A percentile compares a stretch with the other conserved stretches of the same genome.
These are phyloP conservation scores for Leccinum pellstonianum DNA, from an alignment of 768 basidiomycete genomes.

Conservation along the genomic window DNA sequence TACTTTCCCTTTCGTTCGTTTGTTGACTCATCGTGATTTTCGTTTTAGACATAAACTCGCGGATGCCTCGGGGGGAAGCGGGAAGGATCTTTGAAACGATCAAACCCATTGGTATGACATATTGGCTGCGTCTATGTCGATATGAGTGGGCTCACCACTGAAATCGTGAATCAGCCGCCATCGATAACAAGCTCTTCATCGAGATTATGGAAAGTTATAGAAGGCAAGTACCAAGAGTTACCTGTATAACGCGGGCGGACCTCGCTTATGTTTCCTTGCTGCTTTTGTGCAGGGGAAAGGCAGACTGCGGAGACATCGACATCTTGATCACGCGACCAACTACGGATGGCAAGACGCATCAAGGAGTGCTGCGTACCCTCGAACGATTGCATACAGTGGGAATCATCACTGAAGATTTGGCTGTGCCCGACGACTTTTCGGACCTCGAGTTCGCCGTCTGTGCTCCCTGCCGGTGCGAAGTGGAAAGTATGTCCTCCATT, in stretches of 20 bases:
- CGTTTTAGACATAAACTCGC: constrained; percentile 69
- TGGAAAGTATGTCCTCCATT: too few relatives aligned
- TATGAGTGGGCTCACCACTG: not conserved
- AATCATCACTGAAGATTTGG: constrained; percentile 80
- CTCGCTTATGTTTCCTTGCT: not conserved
- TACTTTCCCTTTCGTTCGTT: not conserved
- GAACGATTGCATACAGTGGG: constrained; percentile 50
- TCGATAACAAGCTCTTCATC: constrained; percentile 71
- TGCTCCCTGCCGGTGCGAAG: constrained; percentile 52
- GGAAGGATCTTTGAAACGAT: constrained; percentile 70
- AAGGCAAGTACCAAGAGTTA: constrained; percentile 41
- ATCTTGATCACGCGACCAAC: constrained; percentile 78
- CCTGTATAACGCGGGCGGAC: not conserved
- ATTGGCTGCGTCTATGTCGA: not conserved
- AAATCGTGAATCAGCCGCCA: constrained; percentile 44
- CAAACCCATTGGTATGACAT: constrained; percentile 58
- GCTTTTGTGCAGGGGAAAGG: constrained; percentile 56
- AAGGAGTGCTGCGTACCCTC: constrained; percentile 59
- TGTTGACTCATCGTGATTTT: not conserved
- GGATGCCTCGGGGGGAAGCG: constrained; percentile 86
- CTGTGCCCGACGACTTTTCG: constrained; percentile 61
- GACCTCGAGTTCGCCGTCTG: constrained; percentile 78
- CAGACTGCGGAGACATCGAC: constrained; percentile 89
- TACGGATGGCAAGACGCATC: constrained; percentile 71
- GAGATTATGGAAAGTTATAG: constrained; percentile 93